Evolutionary conservation across 106 monocot species (phyloP).

Genomic region (Allium fistulosum): DNA sequence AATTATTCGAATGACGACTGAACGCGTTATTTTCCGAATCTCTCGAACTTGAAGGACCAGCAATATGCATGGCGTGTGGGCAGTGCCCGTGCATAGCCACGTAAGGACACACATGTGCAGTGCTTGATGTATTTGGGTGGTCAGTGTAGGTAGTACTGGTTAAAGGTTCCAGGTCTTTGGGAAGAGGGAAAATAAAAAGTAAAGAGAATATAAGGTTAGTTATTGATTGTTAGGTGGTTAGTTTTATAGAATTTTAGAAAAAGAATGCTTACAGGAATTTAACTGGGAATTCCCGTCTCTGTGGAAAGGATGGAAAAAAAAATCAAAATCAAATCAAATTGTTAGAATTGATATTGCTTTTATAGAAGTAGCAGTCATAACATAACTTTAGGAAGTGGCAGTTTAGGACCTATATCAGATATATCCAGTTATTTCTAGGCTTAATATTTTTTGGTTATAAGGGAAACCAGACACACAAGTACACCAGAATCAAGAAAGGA

Average conservation of each 20-base stretch:
- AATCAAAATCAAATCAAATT: background rate
- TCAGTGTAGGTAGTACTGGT: constrained; percentile 26
- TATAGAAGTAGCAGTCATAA: background rate
- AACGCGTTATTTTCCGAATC: constrained; percentile 24
- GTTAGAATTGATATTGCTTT: background rate
- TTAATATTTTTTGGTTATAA: no score
- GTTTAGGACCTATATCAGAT: no score
- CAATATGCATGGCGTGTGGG: constrained; percentile 21
- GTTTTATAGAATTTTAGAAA: constrained; percentile 1
- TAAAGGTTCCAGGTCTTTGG: constrained; percentile 37
- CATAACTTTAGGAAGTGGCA: background rate
- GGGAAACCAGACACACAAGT: no score
- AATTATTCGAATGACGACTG: constrained; percentile 19
- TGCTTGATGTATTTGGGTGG: constrained; percentile 23
- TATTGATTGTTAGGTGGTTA: background rate
- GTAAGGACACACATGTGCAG: constrained; percentile 42
- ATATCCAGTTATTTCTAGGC: no score
- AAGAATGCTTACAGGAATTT: constrained; percentile 28
- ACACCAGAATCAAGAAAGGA: no score
- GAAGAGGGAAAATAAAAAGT: background rate
- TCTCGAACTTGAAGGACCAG: constrained; percentile 22
- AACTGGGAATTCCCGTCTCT: constrained; percentile 19
- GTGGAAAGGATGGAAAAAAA: constrained; percentile 10
- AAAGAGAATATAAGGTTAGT: background rate
- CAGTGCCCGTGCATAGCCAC: constrained; percentile 29